Base-by-base conservation (phyloP, 192 early-diverging fungal species). In the Dissophora ornata region DNA sequence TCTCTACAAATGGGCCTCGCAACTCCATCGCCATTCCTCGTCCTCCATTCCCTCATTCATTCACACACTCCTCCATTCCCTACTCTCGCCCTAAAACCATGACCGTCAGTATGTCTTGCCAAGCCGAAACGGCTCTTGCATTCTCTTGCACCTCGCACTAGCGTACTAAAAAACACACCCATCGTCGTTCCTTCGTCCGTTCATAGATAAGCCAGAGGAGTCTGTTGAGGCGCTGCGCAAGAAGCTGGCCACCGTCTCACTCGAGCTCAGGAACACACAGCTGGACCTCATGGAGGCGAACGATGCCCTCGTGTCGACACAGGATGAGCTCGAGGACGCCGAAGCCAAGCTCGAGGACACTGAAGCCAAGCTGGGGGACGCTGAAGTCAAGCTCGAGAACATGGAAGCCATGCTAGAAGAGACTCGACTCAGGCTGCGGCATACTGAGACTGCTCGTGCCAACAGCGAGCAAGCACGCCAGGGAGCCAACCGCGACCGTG, bases 221-320 rank as follows among this genome's bases (percentile, higher is more conserved):
- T 19, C 40, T 47, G 29, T 67, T 46, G 65, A 67, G 55, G 55
- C 65, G 32, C 33, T 58, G 25, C 36, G 46, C 33, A 50, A 6
- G 48, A 60, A 52, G 67, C 67, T 69, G 56, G 48, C 5, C 25
- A 45, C 67, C 38, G 50, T 69, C 67, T 69, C 50, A n/a, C 57
- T 69, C 12, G 67, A 69, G 16, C 57, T 69, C 57, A 69, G 57
- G 49, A 69, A 46, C 50, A 60, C 57, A 29, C 57, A 46, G 32
- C 41, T 60, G 18, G 57, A 59, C 41, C 67, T 69, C 50, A 34
- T 16, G 49, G 57, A 33, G 32, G 38, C 50, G n/a, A 52, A 60
- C 25, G 57, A 60, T 13, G 57, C 45, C 40, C 67, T 69, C 29
- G 57, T 19, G 34, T 58, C 34, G 3, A 33, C 56, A 41, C 65